These are phyloP conservation scores for Solanum piurae DNA, from an alignment of 257 asterid genomes.

Conservation along the genomic window DNA sequence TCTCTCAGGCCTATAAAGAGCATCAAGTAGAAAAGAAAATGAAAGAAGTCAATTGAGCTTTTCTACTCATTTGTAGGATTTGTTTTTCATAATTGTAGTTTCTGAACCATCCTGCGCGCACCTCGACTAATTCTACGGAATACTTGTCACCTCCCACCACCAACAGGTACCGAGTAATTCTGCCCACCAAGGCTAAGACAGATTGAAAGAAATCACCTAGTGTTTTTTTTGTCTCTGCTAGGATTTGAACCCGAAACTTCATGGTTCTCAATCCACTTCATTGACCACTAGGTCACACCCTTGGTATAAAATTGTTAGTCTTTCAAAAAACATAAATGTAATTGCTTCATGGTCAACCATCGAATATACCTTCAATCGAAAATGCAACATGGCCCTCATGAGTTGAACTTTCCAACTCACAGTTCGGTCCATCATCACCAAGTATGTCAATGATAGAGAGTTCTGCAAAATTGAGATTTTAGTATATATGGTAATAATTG, in stretches of 20 bases:
- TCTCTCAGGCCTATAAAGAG: neutral
- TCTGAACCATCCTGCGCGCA: neutral
- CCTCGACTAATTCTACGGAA: neutral
- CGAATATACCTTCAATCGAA: constrained; percentile 64
- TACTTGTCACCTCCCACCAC: neutral
- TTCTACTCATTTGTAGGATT: neutral
- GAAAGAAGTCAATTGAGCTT: neutral
- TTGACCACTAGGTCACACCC: neutral
- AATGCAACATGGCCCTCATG: constrained; percentile 74
- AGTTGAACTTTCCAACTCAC: constrained; percentile 19
- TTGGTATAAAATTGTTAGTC: neutral
- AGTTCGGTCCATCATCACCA: constrained; percentile 45
- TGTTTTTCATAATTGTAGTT: neutral
- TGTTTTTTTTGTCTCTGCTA: neutral
- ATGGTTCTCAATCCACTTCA: neutral
- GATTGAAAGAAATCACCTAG: neutral
- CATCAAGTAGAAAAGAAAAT: neutral
- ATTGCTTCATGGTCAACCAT: neutral
- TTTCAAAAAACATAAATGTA: neutral
- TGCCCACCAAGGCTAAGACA: neutral
- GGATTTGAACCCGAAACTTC: neutral
- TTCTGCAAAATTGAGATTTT: constrained; percentile 26
- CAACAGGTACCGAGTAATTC: neutral
- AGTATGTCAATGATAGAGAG: constrained; percentile 65
- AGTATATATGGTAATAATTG: neutral